Base-by-base conservation (phyloP, 768 basidiomycete genomes). In the Pleurotus djamor region DNA sequence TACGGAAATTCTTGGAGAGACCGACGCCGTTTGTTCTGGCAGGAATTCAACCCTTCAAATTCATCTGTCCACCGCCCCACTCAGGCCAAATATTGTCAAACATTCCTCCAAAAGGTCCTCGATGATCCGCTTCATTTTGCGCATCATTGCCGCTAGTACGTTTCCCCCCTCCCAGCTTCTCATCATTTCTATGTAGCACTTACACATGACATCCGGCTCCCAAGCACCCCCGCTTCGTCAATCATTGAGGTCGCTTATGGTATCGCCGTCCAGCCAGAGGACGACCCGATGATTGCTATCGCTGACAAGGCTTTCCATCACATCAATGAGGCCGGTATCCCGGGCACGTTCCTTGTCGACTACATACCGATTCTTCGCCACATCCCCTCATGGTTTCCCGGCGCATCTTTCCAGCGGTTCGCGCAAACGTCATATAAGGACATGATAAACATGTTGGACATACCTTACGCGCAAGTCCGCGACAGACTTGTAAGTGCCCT, bases 1-100 rank as follows among this genome's bases (percentile, higher is more conserved):
- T n/a, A n/a, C n/a, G n/a, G n/a, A n/a, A n/a, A n/a, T n/a, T n/a
- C n/a, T n/a, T n/a, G n/a, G n/a, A n/a, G n/a, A n/a, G n/a, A n/a
- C n/a, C n/a, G n/a, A n/a, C n/a, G n/a, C n/a, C n/a, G n/a, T n/a
- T n/a, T n/a, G n/a, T n/a, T n/a, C n/a, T n/a, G n/a, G n/a, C n/a
- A 76, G 48, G 72, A 80, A 57, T 76, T 81, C 61, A 73, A 76
- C 52, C 63, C 67, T 0, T 64, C 67, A 28, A 73, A 74, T 1
- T 65, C 69, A 0, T 54, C 56, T 10, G 60, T 68, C 7, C 76
- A 76, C 57, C 68, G 71, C 38, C 64, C 72, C 28, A 63, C 60
- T 9, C 68, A 74, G 58, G 45, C 67, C 28, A 66, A 68, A 54
- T 71, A 66, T 17, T 63, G 72, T 14, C 66, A 71, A 9, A 65